Evolutionary conservation across 202 grass and related monocot genomes (phyloP), one percentile per base, ranked within the genome.

Genomic region (Carex sylvatica): DNA sequence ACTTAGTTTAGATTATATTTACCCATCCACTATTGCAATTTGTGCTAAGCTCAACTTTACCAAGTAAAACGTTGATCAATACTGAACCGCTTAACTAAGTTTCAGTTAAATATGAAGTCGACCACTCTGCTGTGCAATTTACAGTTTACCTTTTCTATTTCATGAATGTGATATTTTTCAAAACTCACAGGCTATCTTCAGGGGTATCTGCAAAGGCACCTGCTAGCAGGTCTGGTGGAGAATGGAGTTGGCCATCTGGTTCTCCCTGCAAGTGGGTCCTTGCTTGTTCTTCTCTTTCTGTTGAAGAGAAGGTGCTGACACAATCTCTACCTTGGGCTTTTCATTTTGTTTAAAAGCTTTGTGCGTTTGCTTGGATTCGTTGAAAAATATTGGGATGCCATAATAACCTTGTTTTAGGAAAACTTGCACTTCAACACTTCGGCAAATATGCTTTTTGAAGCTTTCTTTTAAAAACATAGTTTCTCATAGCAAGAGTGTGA

Each of bases 211-310:
- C 38, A 56, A 74, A 36, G 78, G 90, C 23, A 53, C 60, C 74
- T 74, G 59, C 35, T 83, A 79, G 87, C 76, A 38, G 82, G 70
- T 83, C 15, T 9, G 61, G 44, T 74, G 67, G 80, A 49, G 81
- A 82, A 70, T 90, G 95, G 95, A 90, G 65, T 79, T 98, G 95
- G 88, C 79, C 85, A 73, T 90, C 87, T 84, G 87, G 87, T 62
- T 93, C 79, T 67, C 85, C 92, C 80, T 82, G 79, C 36, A 98
- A 94, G 84, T 98, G 95, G 92, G 79, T 98, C 66, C 70, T 98
- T 11, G 89, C 92, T 83, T 91, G 95, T 82, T 98, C 95, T 78
- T 84, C 88, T 49, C 90, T 98, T 93, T 91, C 92, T 90, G 33
- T 70, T 81, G 54, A 68, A 60, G 88, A 98, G 83, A 98, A 95